Conservation (phyloP, 768 basidiomycete species). For the Pisolithus microcarpus region DNA sequence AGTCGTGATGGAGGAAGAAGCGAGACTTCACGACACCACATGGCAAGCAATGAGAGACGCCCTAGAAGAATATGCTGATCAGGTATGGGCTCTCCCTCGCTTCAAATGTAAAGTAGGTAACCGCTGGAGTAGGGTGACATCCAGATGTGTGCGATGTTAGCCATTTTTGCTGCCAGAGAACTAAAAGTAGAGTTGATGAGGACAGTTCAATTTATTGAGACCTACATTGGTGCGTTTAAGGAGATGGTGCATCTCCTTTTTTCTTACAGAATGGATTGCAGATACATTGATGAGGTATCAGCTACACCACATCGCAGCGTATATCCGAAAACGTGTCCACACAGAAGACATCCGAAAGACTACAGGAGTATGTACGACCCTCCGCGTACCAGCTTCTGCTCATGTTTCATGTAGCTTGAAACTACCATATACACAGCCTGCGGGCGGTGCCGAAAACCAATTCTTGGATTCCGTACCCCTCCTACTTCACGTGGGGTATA, state of each 20-base stretch:
- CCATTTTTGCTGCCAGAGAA: constrained; percentile 54
- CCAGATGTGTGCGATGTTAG: constrained; percentile 72
- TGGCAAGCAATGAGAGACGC: constrained; percentile 50
- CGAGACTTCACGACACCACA: constrained; percentile 42
- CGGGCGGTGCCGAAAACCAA: constrained; percentile 59
- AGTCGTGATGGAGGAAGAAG: constrained; percentile 41
- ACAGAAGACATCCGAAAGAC: constrained; percentile 43
- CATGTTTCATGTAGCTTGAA: constrained; percentile 42
- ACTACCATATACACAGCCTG: constrained; percentile 69
- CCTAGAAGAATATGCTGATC: constrained; percentile 55
- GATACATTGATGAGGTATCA: constrained; percentile 59
- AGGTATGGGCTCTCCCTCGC: constrained; percentile 32
- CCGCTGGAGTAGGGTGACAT: constrained; percentile 54
- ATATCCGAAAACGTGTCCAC: constrained; percentile 60
- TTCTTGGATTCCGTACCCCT: constrained; percentile 34
- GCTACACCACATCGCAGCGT: constrained; percentile 62
- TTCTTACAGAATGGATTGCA: constrained; percentile 19
- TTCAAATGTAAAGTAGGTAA: not conserved
- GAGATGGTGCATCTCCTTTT: not conserved
- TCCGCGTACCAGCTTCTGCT: not conserved
- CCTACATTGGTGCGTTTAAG: constrained; percentile 58
- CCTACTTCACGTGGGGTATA: constrained; percentile 35
- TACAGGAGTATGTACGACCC: constrained; percentile 41
- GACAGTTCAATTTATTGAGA: constrained; percentile 50
- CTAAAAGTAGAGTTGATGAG: constrained; percentile 41